phyloP scores from a whole-genome alignment of 331 rosid species.

The Erythrophleum ivorense region DNA sequence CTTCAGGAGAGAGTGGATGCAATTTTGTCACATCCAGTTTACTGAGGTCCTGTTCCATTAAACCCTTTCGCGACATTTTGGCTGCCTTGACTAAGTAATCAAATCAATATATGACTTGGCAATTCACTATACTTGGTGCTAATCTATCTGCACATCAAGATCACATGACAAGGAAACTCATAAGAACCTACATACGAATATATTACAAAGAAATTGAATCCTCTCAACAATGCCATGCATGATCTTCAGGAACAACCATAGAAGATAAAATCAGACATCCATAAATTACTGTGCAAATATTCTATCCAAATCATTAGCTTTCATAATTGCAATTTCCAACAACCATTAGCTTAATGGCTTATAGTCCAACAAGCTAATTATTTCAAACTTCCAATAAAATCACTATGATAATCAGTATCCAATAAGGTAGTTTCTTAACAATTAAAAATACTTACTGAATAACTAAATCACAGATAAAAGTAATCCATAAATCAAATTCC shows the following conservation, averaged over 20 bases:
- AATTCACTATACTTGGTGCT: not conserved
- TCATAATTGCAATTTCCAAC: not conserved
- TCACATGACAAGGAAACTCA: not conserved
- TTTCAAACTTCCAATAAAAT: slow-evolving; percentile 6
- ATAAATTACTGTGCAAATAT: not conserved
- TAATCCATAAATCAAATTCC: not conserved
- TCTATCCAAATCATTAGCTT: not conserved
- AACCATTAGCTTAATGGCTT: not conserved
- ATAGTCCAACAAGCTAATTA: not conserved
- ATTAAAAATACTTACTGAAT: not conserved
- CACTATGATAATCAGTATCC: not conserved
- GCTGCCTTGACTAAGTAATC: not conserved
- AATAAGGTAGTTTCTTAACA: not conserved
- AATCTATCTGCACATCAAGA: not conserved
- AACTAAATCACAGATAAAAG: not conserved
- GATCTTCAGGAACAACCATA: slow-evolving; percentile 1
- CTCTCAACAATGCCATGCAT: not conserved
- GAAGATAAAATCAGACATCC: not conserved
- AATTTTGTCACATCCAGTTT: slow-evolving; percentile 24
- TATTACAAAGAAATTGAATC: not conserved
- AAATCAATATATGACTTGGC: not conserved
- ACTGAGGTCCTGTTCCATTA: slow-evolving; percentile 16
- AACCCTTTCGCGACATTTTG: slow-evolving; percentile 15
- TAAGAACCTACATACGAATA: slow-evolving; percentile 4
- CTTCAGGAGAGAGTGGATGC: slow-evolving; percentile 26